phyloP scores from a whole-genome alignment of 257 asterid genomes.

The Jacaranda copaia region DNA sequence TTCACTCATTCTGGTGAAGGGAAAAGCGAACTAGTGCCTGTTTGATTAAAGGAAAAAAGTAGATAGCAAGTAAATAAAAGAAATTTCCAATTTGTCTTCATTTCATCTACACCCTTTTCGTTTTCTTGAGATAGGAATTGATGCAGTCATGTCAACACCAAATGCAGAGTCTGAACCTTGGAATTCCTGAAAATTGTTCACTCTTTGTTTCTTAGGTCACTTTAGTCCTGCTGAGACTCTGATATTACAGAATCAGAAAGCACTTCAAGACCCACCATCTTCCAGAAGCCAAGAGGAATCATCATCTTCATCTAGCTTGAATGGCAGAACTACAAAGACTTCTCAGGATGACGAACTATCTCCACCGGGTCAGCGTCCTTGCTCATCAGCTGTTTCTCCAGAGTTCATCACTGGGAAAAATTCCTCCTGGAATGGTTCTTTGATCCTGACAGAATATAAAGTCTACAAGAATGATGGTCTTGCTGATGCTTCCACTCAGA shows the following conservation, averaged over 20 bases:
- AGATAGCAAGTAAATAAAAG: not conserved
- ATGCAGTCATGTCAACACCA: not conserved
- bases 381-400: constrained; percentile 70
- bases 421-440: constrained; percentile 74
- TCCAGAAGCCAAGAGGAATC: constrained; percentile 86
- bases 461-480: constrained; percentile 73
- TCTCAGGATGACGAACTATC: constrained; percentile 78
- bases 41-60: not conserved
- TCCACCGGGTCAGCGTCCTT: constrained; percentile 64
- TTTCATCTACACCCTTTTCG: not conserved
- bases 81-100: not conserved
- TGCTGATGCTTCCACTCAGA: constrained; percentile 96
- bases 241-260: constrained; percentile 66
- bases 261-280: constrained; percentile 82
- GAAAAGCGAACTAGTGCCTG: not conserved
- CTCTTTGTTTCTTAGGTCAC: constrained; percentile 51
- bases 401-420: constrained; percentile 66
- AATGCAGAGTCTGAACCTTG: not conserved
- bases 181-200: constrained; percentile 12
- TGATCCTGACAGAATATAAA: constrained; percentile 80
- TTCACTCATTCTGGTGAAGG: constrained; percentile 12
- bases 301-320: constrained; percentile 89
- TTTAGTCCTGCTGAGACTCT: constrained; percentile 73
- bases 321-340: constrained; percentile 65
- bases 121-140: not conserved